Evolutionary conservation across 2,329 filamentous ascomycete species (phyloP), one percentile per base, ranked within the genome.

Genomic region (Stachybotrys elegans): DNA sequence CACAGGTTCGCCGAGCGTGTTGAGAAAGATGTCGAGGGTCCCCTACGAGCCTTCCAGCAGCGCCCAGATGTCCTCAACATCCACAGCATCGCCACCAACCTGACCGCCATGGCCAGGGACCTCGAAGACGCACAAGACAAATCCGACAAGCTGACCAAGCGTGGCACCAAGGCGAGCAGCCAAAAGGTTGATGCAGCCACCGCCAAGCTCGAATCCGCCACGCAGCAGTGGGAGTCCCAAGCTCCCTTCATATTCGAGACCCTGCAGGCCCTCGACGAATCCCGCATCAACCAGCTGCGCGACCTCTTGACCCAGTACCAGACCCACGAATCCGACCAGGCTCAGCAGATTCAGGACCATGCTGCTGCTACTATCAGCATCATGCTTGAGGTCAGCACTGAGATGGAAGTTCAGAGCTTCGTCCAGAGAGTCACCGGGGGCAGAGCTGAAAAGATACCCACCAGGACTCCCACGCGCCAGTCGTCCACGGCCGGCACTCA

Each of bases 171-270:
- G 66, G 81, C 85, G 34, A 90, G 81, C 56, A 77, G 84, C 3
- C 80, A 82, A 46, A 95, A 93, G 65, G 79, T 93, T 31, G 86
- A 90, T 35, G 77, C 76, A 49, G 90, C 89, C 12, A 76, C 80
- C 11, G 72, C 80, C 16, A 84, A 83, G 51, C 79, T 94, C 35
- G 87, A 95, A 51, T 81, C 81, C 48, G 85, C 89, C n/a, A 80
- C 76, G 36, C 78, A 84, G 52, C 86, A 95, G 61, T 98, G 93
- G 93, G 84, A 95, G 44, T 90, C 89, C 1, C 90, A 95, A 63
- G 89, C 93, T 13, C 93, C 93, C 1, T 97, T 88, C 65, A 86
- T 96, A 48, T 96, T 95, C 59, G 93, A 98, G 67, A 86, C 84
- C 48, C 78, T 98, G 21, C 93, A 98, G 63, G 85, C 88, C 6